These are phyloP conservation scores for Trypanosoma caninum DNA, from an alignment of 208 protist species.

Conservation along the genomic window DNA sequence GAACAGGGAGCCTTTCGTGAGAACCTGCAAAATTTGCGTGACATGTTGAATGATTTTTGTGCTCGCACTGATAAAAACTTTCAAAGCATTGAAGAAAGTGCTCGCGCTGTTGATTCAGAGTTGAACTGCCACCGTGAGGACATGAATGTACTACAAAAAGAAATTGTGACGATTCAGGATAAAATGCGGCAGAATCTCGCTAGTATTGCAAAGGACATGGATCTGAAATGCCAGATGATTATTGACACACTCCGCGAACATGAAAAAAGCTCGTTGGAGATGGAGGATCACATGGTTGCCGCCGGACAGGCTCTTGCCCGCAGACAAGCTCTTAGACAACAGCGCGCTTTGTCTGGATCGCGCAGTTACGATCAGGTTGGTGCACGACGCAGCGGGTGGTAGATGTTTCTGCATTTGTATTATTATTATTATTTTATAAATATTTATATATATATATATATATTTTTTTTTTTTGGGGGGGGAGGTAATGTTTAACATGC, in stretches of 20 bases:
- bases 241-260: constrained; percentile 61
- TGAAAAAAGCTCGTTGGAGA: constrained; percentile 52
- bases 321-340: constrained; percentile 8
- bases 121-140: constrained; percentile 45
- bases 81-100: constrained; percentile 70
- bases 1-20: background rate
- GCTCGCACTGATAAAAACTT: constrained; percentile 87
- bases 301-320: constrained; percentile 67
- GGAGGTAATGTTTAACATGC: no score
- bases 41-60: constrained; percentile 71
- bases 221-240: constrained; percentile 59
- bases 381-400: constrained; percentile 7
- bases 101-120: constrained; percentile 68
- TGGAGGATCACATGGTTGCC: constrained; percentile 75
- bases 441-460: background rate
- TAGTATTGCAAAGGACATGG: constrained; percentile 48
- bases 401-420: background rate
- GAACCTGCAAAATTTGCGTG: constrained; percentile 26
- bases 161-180: constrained; percentile 44
- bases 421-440: background rate
- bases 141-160: constrained; percentile 29
- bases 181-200: constrained; percentile 30
- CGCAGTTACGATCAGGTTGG: background rate
- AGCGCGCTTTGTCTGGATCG: background rate
- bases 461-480: background rate